Percentiles rank a stretch among this genome's conserved stretches.
phyloP scores from a whole-genome alignment of 257 asterid species.

The Rubia yunnanensis region DNA sequence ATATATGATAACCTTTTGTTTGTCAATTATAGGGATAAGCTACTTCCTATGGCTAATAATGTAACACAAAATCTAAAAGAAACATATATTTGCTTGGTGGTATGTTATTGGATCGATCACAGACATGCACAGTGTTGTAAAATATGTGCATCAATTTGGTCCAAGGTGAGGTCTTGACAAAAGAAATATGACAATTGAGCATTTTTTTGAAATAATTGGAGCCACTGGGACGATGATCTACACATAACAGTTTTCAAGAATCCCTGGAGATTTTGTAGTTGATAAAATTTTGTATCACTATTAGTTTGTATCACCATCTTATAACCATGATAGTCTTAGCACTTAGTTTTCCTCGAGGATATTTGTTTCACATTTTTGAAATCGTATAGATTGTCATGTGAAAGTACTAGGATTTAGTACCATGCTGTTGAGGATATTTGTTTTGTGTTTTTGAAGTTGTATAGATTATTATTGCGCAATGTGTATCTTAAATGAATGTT shows the following conservation, averaged over 20 bases:
- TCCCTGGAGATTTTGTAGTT: not conserved
- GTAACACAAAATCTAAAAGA: slow-evolving; percentile 90
- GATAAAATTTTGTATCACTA: not conserved
- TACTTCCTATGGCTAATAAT: slow-evolving; percentile 81
- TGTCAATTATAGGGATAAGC: slow-evolving; percentile 51
- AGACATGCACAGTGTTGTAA: slow-evolving; percentile 93
- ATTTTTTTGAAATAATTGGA: not conserved
- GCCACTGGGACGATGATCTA: not conserved
- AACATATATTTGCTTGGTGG: slow-evolving; percentile 87
- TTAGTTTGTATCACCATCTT: too few relatives aligned
- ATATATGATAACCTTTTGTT: slow-evolving; percentile 8
- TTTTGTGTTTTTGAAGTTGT: too few relatives aligned
- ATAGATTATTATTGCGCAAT: too few relatives aligned
- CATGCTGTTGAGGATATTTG: too few relatives aligned
- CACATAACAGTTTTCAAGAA: not conserved
- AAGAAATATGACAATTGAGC: too few relatives aligned
- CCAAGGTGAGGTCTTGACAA: slow-evolving; percentile 61
- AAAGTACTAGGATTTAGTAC: too few relatives aligned
- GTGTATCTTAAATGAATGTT: too few relatives aligned
- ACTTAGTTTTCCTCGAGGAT: too few relatives aligned
- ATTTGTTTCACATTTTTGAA: too few relatives aligned
- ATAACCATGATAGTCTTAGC: too few relatives aligned
- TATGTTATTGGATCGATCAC: slow-evolving; percentile 46
- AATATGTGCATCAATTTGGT: slow-evolving; percentile 64
- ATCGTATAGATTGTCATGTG: too few relatives aligned